These are phyloP conservation scores for Macrocystidia cucumis DNA, from an alignment of 1,284 basidiomycete species.

Conservation along the genomic window DNA sequence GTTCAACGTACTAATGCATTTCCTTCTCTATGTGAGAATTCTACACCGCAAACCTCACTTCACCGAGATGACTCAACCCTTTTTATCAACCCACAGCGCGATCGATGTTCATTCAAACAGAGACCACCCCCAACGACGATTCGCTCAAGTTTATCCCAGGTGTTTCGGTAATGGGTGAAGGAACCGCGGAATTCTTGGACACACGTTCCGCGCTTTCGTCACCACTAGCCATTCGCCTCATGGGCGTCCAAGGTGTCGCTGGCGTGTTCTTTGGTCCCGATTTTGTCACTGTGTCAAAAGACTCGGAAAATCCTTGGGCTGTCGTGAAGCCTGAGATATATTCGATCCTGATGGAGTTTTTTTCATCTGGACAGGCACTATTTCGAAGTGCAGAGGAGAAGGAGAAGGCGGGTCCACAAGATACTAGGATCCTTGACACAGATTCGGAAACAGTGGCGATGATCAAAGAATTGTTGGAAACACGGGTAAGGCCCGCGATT, in stretches of 20 bases:
- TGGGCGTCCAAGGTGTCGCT: slow-evolving; percentile 88
- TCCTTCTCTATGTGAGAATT: too few species aligned
- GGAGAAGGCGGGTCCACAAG: slow-evolving; percentile 81
- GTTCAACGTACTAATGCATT: too few species aligned
- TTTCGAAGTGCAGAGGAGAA: slow-evolving; percentile 78
- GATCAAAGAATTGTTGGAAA: slow-evolving; percentile 98
- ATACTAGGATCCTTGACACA: slow-evolving; percentile 92
- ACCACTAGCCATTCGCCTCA: slow-evolving; percentile 87
- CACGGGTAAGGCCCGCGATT: slow-evolving; percentile 91
- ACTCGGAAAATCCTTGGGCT: slow-evolving; percentile 80
- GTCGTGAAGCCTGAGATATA: slow-evolving; percentile 98
- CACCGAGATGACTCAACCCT: slow-evolving; percentile 7
- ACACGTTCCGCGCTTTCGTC: slow-evolving; percentile 78
- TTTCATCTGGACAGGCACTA: slow-evolving; percentile 81
- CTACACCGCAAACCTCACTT: too few species aligned
- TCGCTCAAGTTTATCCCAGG: slow-evolving; percentile 98
- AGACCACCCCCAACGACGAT: slow-evolving; percentile 95
- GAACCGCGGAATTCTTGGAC: slow-evolving; percentile 93
- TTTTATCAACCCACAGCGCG: slow-evolving; percentile 67
- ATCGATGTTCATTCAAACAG: slow-evolving; percentile 96
- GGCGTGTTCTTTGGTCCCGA: slow-evolving; percentile 95
- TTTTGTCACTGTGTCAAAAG: slow-evolving; percentile 96
- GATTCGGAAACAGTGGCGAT: slow-evolving; percentile 98
- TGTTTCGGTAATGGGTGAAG: slow-evolving; percentile 77
- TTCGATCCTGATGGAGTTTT: slow-evolving; percentile 96